Conservation (phyloP, 495 filamentous ascomycete genomes). For the Penicillium canariense region DNA sequence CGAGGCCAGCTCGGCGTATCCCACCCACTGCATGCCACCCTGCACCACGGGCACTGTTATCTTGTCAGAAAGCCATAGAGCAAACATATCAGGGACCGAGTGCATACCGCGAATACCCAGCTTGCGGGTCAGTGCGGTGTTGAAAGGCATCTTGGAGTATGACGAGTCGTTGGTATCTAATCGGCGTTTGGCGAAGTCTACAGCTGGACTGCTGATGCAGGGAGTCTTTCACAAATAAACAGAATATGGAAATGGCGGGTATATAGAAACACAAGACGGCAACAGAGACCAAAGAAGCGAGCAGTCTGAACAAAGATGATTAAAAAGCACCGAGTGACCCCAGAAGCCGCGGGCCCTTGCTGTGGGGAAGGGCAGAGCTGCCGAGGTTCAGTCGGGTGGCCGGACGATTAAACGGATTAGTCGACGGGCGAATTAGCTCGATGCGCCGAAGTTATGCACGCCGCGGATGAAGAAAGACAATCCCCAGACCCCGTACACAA, state of each 20-base stretch:
- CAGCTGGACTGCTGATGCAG: neutral
- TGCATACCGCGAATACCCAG: conserved; percentile 82
- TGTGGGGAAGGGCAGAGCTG: conserved; percentile 34
- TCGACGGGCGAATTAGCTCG: neutral
- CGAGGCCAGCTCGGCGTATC: conserved; percentile 87
- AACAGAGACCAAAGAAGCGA: neutral
- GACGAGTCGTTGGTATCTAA: neutral
- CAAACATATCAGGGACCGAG: neutral
- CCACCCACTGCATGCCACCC: conserved; percentile 93
- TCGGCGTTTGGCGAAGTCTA: neutral
- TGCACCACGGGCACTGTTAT: conserved; percentile 86
- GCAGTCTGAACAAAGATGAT: neutral
- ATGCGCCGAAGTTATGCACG: neutral
- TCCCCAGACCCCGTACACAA: too few relatives aligned
- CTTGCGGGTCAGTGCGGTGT: conserved; percentile 82
- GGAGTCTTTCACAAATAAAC: neutral
- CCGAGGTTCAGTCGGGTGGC: conserved; percentile 31
- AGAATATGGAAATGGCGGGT: neutral
- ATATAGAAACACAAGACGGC: neutral
- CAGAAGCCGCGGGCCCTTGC: conserved; percentile 28
- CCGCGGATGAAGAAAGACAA: conserved; percentile 1
- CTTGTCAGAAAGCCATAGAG: conserved; percentile 10
- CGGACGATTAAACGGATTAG: conserved; percentile 13
- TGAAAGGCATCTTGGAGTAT: conserved; percentile 74
- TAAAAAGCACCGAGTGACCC: conserved; percentile 17